Conservation (phyloP, 495 filamentous ascomycete genomes). For the Aspergillus saccharolyticus region DNA sequence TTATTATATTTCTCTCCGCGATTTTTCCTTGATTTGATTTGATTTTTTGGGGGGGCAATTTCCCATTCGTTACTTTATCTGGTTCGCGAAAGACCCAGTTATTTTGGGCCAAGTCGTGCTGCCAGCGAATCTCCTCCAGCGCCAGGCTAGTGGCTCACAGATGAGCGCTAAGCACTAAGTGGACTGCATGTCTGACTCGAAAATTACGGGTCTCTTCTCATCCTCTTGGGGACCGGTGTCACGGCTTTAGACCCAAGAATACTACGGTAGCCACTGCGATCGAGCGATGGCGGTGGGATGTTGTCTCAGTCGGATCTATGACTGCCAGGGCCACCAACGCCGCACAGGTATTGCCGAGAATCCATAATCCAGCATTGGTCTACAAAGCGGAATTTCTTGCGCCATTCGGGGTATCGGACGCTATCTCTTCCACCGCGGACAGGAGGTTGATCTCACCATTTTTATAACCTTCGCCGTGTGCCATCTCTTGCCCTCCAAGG, state of each 20-base stretch:
- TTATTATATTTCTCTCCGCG: background rate
- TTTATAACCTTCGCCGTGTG: background rate
- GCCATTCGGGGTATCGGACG: background rate
- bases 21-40: too few species aligned
- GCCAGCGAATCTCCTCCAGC: background rate
- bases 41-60: background rate
- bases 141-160: background rate
- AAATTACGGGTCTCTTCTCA: conserved; percentile 1
- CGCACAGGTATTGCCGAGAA: background rate
- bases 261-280: background rate
- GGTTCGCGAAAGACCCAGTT: background rate
- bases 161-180: background rate
- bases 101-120: background rate
- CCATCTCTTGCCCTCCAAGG: background rate
- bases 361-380: background rate
- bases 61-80: background rate
- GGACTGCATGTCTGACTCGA: conserved; percentile 3
- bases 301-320: background rate
- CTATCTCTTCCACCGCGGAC: too few species aligned
- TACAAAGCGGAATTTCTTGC: background rate
- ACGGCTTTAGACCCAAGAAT: background rate
- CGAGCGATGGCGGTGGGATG: background rate
- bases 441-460: background rate
- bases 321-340: background rate
- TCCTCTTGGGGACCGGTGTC: background rate